Evolutionary conservation across 495 filamentous ascomycete genomes (phyloP), one percentile per base, ranked within the genome.

Genomic region (Penicillium argentinense): DNA sequence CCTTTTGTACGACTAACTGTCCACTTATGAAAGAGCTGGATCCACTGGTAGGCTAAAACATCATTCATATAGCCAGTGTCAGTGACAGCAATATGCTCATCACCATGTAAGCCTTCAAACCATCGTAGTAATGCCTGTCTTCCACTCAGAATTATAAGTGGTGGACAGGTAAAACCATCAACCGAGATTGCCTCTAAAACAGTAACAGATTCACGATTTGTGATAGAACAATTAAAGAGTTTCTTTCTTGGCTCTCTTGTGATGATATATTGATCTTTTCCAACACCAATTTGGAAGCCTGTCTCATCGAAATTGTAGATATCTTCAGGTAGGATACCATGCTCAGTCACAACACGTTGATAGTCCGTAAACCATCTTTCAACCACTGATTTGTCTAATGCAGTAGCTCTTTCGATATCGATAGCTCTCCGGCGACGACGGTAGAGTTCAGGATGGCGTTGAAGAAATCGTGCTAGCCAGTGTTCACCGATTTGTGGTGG

Each of bases 51-150:
- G 4, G 41, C 41, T 16, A 44, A 18, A 13, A 13, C 3, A 28
- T 44, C 28, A 33, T 44, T 44, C 13, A 44, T 32, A 44, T 44
- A 44, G 2, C 41, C 41, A 9, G 27, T 8, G 13, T 44, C 41
- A 12, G 41, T 44, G 5, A 50, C 24, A 16, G 11, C 38, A 17
- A 41, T 41, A 5, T 14, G 12, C 12, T 41, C 38, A 25, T 41
- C 23, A 2, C 9, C 12, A 14, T n/a, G n/a, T n/a, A n/a, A n/a
- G 9, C 8, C 3, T 2, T 41, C 38, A 16, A 41, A 41, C 38
- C 38, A 41, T 2, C 22, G 38, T 2, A 8, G n/a, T 27, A 14
- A 13, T 26, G 23, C 4, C 5, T 14, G 22, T 5, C 11, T 26
- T 5, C 22, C 38, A 13, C 11, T 41, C 9, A 41, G 11, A 17